These are phyloP conservation scores for Gnomoniopsis sp. DNA, from an alignment of 2,329 filamentous ascomycete species.

Conservation along the genomic window DNA sequence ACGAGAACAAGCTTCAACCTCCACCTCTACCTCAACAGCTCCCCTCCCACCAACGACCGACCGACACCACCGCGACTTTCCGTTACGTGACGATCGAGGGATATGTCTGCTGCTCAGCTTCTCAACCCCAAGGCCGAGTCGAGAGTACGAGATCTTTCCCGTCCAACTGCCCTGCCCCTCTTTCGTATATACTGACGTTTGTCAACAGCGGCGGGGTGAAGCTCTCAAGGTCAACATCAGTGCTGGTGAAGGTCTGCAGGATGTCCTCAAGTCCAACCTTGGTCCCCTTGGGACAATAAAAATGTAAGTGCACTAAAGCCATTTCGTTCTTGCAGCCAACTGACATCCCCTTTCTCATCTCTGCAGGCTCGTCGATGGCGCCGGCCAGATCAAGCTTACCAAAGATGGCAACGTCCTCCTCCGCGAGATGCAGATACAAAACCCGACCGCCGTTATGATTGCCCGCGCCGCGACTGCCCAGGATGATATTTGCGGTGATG, in stretches of 20 bases:
- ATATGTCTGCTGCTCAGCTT: constrained; percentile 95
- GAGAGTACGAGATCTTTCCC: constrained; percentile 59
- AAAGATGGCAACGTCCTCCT: constrained; percentile 93
- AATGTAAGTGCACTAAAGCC: constrained; percentile 57
- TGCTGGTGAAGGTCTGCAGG: constrained; percentile 85
- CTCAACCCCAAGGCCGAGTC: constrained; percentile 99
- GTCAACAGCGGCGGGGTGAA: constrained; percentile 82
- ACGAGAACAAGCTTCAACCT: neutral
- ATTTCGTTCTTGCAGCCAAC: neutral
- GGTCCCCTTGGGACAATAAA: constrained; percentile 93
- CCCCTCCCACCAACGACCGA: neutral
- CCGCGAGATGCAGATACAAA: constrained; percentile 90
- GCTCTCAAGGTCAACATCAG: constrained; percentile 95
- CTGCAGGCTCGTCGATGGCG: constrained; percentile 63
- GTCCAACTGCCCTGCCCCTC: constrained; percentile 26
- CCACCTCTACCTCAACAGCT: neutral
- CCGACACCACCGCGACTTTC: neutral
- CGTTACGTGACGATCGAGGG: constrained; percentile 7
- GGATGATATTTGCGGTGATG: constrained; percentile 97
- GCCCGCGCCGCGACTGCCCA: constrained; percentile 87
- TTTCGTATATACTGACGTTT: constrained; percentile 37
- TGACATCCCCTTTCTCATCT: constrained; percentile 14
- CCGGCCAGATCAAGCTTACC: constrained; percentile 93
- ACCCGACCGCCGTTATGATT: constrained; percentile 90
- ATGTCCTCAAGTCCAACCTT: constrained; percentile 95